Base-by-base conservation (phyloP, 495 filamentous ascomycete genomes). In the Aspergillus conjunctus region DNA sequence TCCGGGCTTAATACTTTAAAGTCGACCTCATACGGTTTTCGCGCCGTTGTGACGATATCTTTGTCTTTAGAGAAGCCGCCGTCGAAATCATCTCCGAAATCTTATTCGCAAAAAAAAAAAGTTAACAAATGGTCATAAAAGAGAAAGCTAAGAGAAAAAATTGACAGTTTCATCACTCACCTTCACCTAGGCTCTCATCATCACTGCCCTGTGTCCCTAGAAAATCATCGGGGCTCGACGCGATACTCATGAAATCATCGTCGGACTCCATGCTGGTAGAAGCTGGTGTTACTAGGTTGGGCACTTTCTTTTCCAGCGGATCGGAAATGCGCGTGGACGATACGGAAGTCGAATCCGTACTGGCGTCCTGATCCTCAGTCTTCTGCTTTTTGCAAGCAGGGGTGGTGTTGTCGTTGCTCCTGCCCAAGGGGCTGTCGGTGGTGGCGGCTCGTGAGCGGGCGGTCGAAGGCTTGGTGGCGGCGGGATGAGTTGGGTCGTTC, bases 241-340 rank as follows among this genome's bases (percentile, higher is more conserved):
- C 81, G 59, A 87, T 87, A 54, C 90, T 95, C 83, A 96, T 90
- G 71, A 93, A 92, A 63, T 98, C 94, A 71, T 98, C 93, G 64
- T 98, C 94, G 12, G 94, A 97, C 70, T 97, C 93, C 94, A 98
- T 98, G 61, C 76, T 79, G 60, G 77, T 79, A 0, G 76, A 75
- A n/a, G 75, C 71, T 31, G 80, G 77, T 17, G 79, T 86, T 66
- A 76, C 76, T 50, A 79, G 56, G 33, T 69, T 63, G 20, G 57
- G 59, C 33, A 34, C 62, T 57, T 65, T 66, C 58, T 62, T 61
- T 46, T 18, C 55, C 56, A 61, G 33, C 32, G 54, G 45, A 26
- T 56, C 52, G 32, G 61, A 59, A 59, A 62, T 54, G 39, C 31
- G 37, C 54, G 50, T 62, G 26, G 53, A 51, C 15, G 56, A 54